These are phyloP conservation scores for Fragaria ananassa DNA, from an alignment of 306 rosid genomes.

Conservation along the genomic window DNA sequence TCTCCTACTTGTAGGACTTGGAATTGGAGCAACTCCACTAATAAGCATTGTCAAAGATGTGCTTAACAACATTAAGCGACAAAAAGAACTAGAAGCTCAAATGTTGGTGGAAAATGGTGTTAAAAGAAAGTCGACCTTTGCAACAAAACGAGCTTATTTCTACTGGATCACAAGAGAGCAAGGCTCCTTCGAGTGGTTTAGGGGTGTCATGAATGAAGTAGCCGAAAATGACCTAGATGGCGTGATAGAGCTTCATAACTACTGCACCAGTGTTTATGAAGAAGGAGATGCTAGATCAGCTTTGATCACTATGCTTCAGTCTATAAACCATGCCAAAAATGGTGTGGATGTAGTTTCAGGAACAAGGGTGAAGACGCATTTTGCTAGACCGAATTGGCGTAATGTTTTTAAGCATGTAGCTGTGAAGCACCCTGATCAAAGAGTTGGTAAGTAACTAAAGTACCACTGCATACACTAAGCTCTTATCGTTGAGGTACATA, in stretches of 20 bases:
- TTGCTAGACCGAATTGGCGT: constrained; percentile 87
- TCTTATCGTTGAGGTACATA: background rate
- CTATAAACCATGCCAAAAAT: constrained; percentile 70
- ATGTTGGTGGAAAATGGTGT: constrained; percentile 25
- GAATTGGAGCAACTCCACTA: background rate
- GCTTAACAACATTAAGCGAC: constrained; percentile 69
- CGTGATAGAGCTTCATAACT: constrained; percentile 71
- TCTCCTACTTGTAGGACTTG: no score
- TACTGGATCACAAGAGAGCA: constrained; percentile 95
- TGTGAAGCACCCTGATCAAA: constrained; percentile 53
- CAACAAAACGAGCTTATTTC: constrained; percentile 72
- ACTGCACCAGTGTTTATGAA: constrained; percentile 85
- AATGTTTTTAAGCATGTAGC: constrained; percentile 62
- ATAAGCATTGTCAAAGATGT: constrained; percentile 83
- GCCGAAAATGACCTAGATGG: constrained; percentile 62
- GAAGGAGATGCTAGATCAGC: constrained; percentile 93
- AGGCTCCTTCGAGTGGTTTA: constrained; percentile 89
- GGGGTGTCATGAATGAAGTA: constrained; percentile 82
- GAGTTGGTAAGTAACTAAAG: constrained; percentile 80
- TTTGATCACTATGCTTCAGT: constrained; percentile 82
- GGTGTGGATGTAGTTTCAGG: constrained; percentile 82
- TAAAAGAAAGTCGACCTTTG: constrained; percentile 48
- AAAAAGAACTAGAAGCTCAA: constrained; percentile 41
- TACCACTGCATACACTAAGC: background rate
- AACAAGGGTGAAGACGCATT: constrained; percentile 74